Base-by-base conservation (phyloP, 2,329 filamentous ascomycete species). In the Apiospora sp. region DNA sequence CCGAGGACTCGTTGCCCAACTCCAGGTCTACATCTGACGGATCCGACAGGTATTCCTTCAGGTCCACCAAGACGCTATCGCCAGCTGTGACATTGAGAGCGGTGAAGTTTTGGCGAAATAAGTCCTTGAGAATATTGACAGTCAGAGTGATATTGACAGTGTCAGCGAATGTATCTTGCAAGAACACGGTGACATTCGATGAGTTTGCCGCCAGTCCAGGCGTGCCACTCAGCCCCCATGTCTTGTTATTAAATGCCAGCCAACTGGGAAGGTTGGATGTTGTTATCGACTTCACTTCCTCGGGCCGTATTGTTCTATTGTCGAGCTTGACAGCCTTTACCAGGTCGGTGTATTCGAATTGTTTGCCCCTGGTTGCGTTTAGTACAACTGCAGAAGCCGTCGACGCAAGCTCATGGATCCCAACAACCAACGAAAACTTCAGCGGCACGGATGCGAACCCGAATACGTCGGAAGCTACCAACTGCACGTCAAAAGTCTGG, bases 391-490 rank as follows among this genome's bases (percentile, higher is more conserved):
- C 79, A 7, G 88, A 86, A 13, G 90, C 85, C 2, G 88, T 87
- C 74, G 93, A 92, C 1, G 88, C 88, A 54, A 97, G 84, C 75
- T 92, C 88, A 80, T 95, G 93, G 70, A 86, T 89, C 67, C 92
- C 92, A 27, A 97, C 90, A 2, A 92, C 86, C 48, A 98, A 88
- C 7, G 91, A 90, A 80, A 97, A 97, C 0, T 85, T 83, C 70
- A 92, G 79, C 1, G 88, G 87, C 13, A 88, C 87, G 1, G 91
- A 92, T 6, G 92, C 89, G 79, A 95, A 98, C 1, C 93, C 94
- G n/a, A 89, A 84, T 24, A 94, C 89, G 79, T 97, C 93, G 0
- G 93, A 96, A 0, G 93, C 94, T 69, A 96, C 90, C 8, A 97
- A 84, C 73, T 90, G 87, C 72, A 98, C 88, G 27, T 87, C 87